Base-by-base conservation (phyloP, 1,284 basidiomycete species). In the Volvariella volvacea region DNA sequence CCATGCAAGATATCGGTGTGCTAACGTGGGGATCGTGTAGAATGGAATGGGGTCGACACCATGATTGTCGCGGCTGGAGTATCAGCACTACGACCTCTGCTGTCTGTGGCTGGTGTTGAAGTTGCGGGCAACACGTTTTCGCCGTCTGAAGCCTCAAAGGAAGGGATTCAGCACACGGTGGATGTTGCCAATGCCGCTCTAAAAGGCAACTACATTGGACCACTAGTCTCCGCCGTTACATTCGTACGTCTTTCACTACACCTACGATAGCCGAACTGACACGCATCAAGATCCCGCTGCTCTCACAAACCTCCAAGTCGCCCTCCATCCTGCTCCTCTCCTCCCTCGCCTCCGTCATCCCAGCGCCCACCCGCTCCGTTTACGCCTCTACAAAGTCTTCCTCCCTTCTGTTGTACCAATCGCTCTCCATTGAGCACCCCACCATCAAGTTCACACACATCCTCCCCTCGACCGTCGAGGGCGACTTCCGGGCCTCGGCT, bases 331-430 rank as follows among this genome's bases (percentile, higher is more conserved):
- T 88, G 31, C 78, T 93, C 42, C 66, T 95, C 31, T 91, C 89
- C 7, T 90, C 86, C 4, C 71, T 88, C 3, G 92, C 85, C 2
- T 82, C 89, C 1, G 70, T 87, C 6, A 78, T 93, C 20, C 88
- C 92, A 0, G 82, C 92, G 0, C 93, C 93, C 0, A 92, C 89
- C 0, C 83, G 93, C 14, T 70, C 87, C 0, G 65, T 97, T 21
- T 97, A 97, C 61, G 80, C 78, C 0, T 82, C 91, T 0, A 89
- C 88, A 3, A 97, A 97, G 62, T 71, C 85, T 1, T 86, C 89
- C 0, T 85, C 86, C 1, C 73, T 91, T 39, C 61, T 86, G 36
- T 80, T 92, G 47, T 90, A 88, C 62, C 82, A 88, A 61, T 70
- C 85, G 3, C 74, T 92, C 22, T 70, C 87, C 1, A 83, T 92